A percentile compares a stretch with the other conserved stretches of the same genome.
These are phyloP conservation scores for Paraleonurus japonicus DNA, from an alignment of 257 asterid species.

Conservation along the genomic window DNA sequence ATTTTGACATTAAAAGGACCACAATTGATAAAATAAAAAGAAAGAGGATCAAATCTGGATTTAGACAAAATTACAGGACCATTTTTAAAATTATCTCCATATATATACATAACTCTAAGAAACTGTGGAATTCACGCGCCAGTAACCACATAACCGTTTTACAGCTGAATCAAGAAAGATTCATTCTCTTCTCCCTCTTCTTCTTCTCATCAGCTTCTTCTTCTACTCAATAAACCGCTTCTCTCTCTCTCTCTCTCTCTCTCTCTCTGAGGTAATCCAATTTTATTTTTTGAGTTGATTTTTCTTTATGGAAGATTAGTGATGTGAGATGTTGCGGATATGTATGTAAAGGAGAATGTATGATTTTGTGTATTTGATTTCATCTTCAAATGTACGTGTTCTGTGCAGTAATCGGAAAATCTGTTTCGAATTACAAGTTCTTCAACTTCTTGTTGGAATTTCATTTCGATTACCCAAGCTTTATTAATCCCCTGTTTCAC, in stretches of 20 bases:
- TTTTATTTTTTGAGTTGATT: constrained; percentile 17
- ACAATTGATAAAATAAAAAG: too few relatives aligned
- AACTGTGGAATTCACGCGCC: constrained; percentile 22
- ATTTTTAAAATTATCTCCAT: too few relatives aligned
- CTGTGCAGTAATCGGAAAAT: not conserved
- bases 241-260: constrained; percentile 21
- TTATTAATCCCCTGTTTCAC: constrained; percentile 18
- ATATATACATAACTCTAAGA: not conserved
- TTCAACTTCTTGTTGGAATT: not conserved
- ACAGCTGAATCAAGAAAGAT: constrained; percentile 12
- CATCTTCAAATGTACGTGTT: not conserved
- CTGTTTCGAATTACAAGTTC: not conserved
- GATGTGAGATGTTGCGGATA: not conserved
- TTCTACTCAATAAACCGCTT: constrained; percentile 16
- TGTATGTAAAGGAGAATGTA: not conserved
- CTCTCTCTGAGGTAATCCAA: constrained; percentile 18
- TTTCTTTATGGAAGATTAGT: not conserved
- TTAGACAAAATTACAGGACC: too few relatives aligned
- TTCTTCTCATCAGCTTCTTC: not conserved
- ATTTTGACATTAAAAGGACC: too few relatives aligned
- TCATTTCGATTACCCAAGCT: not conserved
- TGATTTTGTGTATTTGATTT: not conserved
- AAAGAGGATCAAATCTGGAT: too few relatives aligned
- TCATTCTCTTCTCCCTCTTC: constrained; percentile 14
- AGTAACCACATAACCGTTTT: constrained; percentile 45